Conservation (phyloP, 1,139 yeast genomes). For the Candida smagusa region DNA sequence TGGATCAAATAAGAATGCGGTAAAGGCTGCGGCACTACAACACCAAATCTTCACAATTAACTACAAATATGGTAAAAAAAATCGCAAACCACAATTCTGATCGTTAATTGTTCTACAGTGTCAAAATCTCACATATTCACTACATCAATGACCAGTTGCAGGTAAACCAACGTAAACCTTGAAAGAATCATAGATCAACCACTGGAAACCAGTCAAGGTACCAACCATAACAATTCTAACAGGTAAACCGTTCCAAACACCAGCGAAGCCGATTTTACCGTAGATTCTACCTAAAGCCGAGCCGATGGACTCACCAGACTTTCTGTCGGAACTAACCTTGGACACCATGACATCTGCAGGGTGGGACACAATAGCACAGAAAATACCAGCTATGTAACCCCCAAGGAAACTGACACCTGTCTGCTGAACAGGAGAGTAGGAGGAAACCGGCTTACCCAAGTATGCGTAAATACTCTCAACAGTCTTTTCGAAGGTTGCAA, state of each 20-base stretch:
- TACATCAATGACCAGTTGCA: conserved; percentile 64
- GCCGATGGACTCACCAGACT: conserved; percentile 62
- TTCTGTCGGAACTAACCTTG: conserved; percentile 75
- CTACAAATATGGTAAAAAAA: no score
- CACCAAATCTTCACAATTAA: no score
- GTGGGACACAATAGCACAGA: conserved; percentile 91
- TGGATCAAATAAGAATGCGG: no score
- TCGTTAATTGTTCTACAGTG: no score
- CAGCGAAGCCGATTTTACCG: conserved; percentile 75
- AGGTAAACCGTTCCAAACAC: conserved; percentile 92
- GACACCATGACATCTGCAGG: conserved; percentile 98
- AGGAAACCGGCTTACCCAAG: conserved; percentile 40
- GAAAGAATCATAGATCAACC: conserved; percentile 93
- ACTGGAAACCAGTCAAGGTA: conserved; percentile 93
- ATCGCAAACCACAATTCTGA: no score
- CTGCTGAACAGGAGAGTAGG: conserved; percentile 57
- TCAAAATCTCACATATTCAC: no score
- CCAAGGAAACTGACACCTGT: conserved; percentile 92
- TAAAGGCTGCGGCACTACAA: no score
- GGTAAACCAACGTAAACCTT: conserved; percentile 90
- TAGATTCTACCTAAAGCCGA: conserved; percentile 73
- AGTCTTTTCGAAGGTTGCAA: conserved; percentile 87
- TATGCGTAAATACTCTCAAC: conserved; percentile 67
- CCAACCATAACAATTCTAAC: conserved; percentile 96
- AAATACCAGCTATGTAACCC: conserved; percentile 94